Evolutionary conservation across 495 filamentous ascomycete species (phyloP), one percentile per base, ranked within the genome.

Genomic region (Schizothecium vesticola): DNA sequence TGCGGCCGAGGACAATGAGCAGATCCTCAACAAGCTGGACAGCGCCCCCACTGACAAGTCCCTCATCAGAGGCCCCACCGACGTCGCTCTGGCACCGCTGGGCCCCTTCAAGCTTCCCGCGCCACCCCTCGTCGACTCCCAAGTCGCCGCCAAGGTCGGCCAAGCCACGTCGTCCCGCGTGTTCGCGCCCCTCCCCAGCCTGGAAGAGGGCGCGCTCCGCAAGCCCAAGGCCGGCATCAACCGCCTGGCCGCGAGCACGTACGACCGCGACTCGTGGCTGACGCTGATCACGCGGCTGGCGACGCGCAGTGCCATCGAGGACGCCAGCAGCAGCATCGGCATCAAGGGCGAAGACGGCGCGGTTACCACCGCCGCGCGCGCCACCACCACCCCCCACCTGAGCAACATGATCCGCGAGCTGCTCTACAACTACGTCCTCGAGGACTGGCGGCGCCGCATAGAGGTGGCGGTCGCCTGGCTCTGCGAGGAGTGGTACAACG

Each of bases 401-500:
- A 85, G 84, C 56, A 85, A 92, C 71, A 79, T 83, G 3, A 92
- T 97, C 64, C 87, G 95, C 22, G 90, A 97, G 71, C 84, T 85
- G 19, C 81, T 99, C 7, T 94, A 90, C 78, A 84, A 84, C 23
- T 97, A 94, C 77, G 85, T 98, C 56, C 83, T 97, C 24, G 91
- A 93, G 67, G 95, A 99, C 78, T 99, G 96, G 78, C 86, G 93
- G 36, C 87, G 85, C 55, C 88, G 94, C 24, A 91, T 98, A 65
- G 93, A 92, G 66, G 85, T 93, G 43, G 94, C 92, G 3, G 89
- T 97, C 64, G 86, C 88, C 21, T 99, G 95, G 95, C 82, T 98
- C 26, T 94, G 90, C 72, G 95, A 99, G 77, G 95, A 99, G 79
- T 99, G 94, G 94, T 98, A 96, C 79, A 95, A 92, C 74, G 96